phyloP scores from a whole-genome alignment of 2,329 filamentous ascomycete genomes.

The Cercospora canescens region DNA sequence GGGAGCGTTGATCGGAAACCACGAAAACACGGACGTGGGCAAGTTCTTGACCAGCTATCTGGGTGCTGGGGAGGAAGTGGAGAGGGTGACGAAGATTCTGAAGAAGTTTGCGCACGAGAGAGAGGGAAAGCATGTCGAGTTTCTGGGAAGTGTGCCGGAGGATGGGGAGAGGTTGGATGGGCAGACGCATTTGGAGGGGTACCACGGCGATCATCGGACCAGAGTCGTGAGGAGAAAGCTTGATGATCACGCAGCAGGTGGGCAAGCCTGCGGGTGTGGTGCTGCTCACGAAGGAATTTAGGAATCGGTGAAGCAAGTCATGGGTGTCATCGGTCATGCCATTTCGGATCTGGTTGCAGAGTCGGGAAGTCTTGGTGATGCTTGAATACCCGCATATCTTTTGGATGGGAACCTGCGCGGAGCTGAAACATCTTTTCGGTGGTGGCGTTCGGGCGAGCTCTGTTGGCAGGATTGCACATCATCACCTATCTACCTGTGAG shows the following conservation, averaged over 20 bases:
- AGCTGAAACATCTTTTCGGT: neutral
- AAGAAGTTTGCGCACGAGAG: slow-evolving; percentile 53
- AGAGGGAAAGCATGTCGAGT: slow-evolving; percentile 38
- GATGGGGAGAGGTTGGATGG: slow-evolving; percentile 47
- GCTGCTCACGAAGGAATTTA: neutral
- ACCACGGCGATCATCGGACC: slow-evolving; percentile 33
- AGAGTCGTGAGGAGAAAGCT: neutral
- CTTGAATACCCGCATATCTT: neutral
- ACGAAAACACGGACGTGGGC: slow-evolving; percentile 93
- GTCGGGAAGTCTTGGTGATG: slow-evolving; percentile 8
- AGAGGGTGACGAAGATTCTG: slow-evolving; percentile 74
- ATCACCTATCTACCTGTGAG: neutral
- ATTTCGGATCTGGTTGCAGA: slow-evolving; percentile 12
- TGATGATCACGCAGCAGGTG: slow-evolving; percentile 13
- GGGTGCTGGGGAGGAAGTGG: slow-evolving; percentile 76
- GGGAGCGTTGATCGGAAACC: slow-evolving; percentile 72
- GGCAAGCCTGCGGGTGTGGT: slow-evolving; percentile 5
- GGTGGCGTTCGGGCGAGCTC: neutral
- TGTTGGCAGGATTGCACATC: neutral
- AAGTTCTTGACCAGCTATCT: slow-evolving; percentile 78
- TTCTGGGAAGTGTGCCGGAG: slow-evolving; percentile 46
- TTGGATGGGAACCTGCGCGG: neutral
- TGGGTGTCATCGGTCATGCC: neutral
- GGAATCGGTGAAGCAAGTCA: neutral
- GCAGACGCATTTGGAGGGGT: slow-evolving; percentile 45